Conservation (phyloP, 179 eudicot genomes). For the Dionaea muscipula region DNA sequence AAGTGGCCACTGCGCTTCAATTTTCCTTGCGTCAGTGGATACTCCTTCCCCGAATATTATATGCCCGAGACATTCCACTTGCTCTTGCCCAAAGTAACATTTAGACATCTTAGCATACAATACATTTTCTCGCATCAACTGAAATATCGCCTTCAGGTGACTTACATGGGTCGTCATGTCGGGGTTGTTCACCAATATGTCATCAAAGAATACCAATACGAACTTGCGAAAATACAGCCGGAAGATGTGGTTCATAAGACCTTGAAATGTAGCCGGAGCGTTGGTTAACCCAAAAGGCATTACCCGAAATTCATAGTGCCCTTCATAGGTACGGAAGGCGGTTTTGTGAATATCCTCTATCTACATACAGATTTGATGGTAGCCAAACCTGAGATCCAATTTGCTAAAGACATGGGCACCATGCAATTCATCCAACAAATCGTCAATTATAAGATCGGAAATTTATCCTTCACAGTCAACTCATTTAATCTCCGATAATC, state of each 20-base stretch:
- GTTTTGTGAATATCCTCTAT: background rate
- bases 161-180: background rate
- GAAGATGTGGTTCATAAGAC: background rate
- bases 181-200: background rate
- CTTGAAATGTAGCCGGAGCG: background rate
- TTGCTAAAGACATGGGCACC: background rate
- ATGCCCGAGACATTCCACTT: conserved; percentile 1
- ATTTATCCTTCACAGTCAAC: too few species aligned
- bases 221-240: background rate
- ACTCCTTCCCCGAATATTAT: background rate
- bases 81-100: background rate
- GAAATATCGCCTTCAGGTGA: background rate
- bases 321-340: background rate
- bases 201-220: background rate
- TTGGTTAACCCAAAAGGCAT: background rate
- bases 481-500: too few species aligned
- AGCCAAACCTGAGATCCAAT: background rate
- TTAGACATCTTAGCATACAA: background rate
- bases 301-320: background rate
- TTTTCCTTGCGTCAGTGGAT: background rate
- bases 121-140: background rate
- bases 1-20: background rate
- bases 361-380: background rate
- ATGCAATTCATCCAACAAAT: background rate
- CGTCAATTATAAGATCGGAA: background rate